Percentiles rank a stretch among this genome's conserved stretches.
These are phyloP conservation scores for Phanerochaete sordida DNA, from an alignment of 768 basidiomycete species.

Conservation along the genomic window DNA sequence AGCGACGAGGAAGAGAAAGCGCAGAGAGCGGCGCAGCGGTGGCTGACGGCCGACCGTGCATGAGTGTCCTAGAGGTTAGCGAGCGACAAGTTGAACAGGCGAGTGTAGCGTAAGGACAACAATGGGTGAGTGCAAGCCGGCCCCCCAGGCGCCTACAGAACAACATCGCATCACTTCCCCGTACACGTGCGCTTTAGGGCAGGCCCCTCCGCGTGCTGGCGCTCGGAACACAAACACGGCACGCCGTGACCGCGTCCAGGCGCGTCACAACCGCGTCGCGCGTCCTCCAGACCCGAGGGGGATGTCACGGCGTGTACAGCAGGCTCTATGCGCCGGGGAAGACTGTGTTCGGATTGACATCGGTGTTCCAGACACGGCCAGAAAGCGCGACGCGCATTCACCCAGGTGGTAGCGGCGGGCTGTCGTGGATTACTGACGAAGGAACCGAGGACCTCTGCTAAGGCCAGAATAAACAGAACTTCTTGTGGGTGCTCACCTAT, in stretches of 20 bases:
- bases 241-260: not conserved
- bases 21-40: constrained; percentile 55
- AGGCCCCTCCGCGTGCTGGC: constrained; percentile 7
- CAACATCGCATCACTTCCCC: constrained; percentile 4
- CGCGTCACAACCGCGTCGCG: not conserved
- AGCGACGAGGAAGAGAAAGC: constrained; percentile 56
- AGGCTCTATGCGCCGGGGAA: too few relatives aligned
- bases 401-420: too few relatives aligned
- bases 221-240: not conserved
- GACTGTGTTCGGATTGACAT: too few relatives aligned
- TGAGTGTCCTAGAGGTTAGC: constrained; percentile 22
- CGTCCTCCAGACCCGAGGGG: not conserved
- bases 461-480: too few relatives aligned
- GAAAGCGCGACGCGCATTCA: too few relatives aligned
- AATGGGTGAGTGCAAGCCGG: constrained; percentile 11
- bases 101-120: constrained; percentile 15
- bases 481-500: too few relatives aligned
- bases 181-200: constrained; percentile 12
- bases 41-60: constrained; percentile 43
- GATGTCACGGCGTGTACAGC: not conserved
- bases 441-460: too few relatives aligned
- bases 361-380: too few relatives aligned
- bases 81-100: constrained; percentile 18
- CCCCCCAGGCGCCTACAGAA: not conserved
- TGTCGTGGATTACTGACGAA: too few relatives aligned